Evolutionary conservation across 148 eudicot species (phyloP), one percentile per base, ranked within the genome.

Genomic region (Camellia granthamiana): DNA sequence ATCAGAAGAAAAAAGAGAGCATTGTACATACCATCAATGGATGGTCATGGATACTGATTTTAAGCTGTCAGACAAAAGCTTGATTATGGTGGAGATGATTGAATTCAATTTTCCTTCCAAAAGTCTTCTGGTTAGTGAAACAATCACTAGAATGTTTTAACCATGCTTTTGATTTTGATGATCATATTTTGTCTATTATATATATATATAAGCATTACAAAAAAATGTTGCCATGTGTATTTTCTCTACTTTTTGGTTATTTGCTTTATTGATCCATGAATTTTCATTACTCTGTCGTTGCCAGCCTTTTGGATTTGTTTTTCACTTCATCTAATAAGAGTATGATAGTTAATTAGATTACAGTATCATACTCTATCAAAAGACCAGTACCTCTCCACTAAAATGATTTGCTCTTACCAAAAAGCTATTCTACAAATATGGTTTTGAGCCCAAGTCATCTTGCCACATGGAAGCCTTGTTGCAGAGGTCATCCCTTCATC

Each of bases 71-170:
- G 54, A 21, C 19, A 61, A 30, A 30, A 21, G 69, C 21, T 44
- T 76, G 11, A 44, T 76, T 44, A 47, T 6, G 54, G 54, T 15
- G 60, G 3, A 4, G 12, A 68, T 16, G 14, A 43, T 46, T 43
- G 42, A 60, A 42, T 61, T 44, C 43, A 5, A 21, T 13, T 13
- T 10, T 44, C 42, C 67, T 18, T 58, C 66, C 49, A 75, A 74
- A 75, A 75, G 65, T 75, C 44, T 42, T 59, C 38, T 60, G 67
- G 78, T 75, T 59, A 43, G 78, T 75, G 14, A 10, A 67, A 51
- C 66, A 19, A 42, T 18, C 16, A 30, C n/a, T 42, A 44, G 18
- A 8, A 49, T 52, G 7, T 65, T 51, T 46, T 65, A 52, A 77
- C 47, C 47, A 51, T 77, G 55, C 21, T 65, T 30, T 65, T 52